A percentile compares a stretch with the other conserved stretches of the same genome.
Evolutionary conservation across 305 asterid genomes (phyloP).

Genomic region (Lippia alba): DNA sequence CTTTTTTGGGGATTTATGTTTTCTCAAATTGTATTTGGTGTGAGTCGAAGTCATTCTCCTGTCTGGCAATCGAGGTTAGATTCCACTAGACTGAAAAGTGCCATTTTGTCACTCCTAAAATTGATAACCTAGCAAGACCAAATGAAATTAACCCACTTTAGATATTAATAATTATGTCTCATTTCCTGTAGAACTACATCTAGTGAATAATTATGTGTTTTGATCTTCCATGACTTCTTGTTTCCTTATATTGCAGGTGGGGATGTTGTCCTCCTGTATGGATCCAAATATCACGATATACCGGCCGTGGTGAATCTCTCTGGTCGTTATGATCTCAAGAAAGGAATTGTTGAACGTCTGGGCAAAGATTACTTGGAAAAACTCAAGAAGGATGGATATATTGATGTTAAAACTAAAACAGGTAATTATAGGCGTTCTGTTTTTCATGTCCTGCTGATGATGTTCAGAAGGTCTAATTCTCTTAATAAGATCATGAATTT

Average conservation of each 20-base stretch:
- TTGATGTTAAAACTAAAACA: constrained; percentile 59
- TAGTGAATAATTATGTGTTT: background rate
- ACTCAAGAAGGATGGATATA: constrained; percentile 69
- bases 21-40: constrained; percentile 15
- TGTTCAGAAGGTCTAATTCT: constrained; percentile 6
- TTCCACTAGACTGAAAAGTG: background rate
- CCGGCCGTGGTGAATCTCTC: constrained; percentile 74
- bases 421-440: constrained; percentile 49
- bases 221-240: constrained; percentile 16
- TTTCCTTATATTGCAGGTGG: constrained; percentile 66
- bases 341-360: constrained; percentile 69
- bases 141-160: constrained; percentile 15
- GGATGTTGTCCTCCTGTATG: constrained; percentile 77
- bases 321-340: constrained; percentile 79
- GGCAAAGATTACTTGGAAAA: constrained; percentile 61
- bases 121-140: constrained; percentile 9
- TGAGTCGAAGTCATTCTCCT: background rate
- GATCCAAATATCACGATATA: constrained; percentile 81
- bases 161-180: constrained; percentile 10
- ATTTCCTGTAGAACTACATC: background rate
- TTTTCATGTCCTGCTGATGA: constrained; percentile 19
- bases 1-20: background rate
- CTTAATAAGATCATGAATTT: background rate
- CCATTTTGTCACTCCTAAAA: background rate
- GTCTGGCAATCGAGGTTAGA: background rate